Percentiles rank a stretch among this genome's conserved stretches.
phyloP scores from a whole-genome alignment of 192 early-diverging fungal genomes.

The Gryganskiella cystojenkinii region DNA sequence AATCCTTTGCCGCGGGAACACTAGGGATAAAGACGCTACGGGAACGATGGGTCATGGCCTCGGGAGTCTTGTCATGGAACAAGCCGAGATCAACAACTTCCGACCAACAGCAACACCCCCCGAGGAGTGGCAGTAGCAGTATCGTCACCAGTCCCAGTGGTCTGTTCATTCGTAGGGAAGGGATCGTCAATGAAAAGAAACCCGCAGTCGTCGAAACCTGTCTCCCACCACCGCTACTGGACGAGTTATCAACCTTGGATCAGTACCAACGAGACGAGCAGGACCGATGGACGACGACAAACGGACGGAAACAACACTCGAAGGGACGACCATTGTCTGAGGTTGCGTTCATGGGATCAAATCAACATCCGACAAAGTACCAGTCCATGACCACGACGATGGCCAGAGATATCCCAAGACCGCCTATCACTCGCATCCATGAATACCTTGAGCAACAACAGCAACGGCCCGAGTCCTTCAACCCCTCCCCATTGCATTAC shows the following conservation, averaged over 20 bases:
- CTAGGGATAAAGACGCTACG: slow-evolving; percentile 40
- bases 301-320: not conserved
- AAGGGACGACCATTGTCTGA: slow-evolving; percentile 41
- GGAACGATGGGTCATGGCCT: slow-evolving; percentile 44
- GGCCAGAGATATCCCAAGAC: slow-evolving; percentile 41
- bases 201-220: slow-evolving; percentile 38
- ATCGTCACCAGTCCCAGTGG: slow-evolving; percentile 43
- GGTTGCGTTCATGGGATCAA: slow-evolving; percentile 7
- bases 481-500: slow-evolving; percentile 41
- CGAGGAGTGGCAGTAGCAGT: slow-evolving; percentile 15
- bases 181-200: slow-evolving; percentile 46
- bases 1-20: slow-evolving; percentile 37
- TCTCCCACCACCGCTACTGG: slow-evolving; percentile 17
- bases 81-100: slow-evolving; percentile 15
- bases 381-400: slow-evolving; percentile 15
- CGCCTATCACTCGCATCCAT: slow-evolving; percentile 42
- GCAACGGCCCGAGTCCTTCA: slow-evolving; percentile 34
- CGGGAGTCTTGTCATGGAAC: slow-evolving; percentile 39
- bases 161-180: slow-evolving; percentile 31
- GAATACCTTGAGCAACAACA: slow-evolving; percentile 24
- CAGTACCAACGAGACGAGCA: not conserved
- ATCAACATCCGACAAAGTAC: slow-evolving; percentile 11
- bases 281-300: slow-evolving; percentile 1
- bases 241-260: slow-evolving; percentile 1
- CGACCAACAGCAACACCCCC: not conserved